Conservation (phyloP, 2,329 filamentous ascomycete species). For the Phyllosticta citriasiana region DNA sequence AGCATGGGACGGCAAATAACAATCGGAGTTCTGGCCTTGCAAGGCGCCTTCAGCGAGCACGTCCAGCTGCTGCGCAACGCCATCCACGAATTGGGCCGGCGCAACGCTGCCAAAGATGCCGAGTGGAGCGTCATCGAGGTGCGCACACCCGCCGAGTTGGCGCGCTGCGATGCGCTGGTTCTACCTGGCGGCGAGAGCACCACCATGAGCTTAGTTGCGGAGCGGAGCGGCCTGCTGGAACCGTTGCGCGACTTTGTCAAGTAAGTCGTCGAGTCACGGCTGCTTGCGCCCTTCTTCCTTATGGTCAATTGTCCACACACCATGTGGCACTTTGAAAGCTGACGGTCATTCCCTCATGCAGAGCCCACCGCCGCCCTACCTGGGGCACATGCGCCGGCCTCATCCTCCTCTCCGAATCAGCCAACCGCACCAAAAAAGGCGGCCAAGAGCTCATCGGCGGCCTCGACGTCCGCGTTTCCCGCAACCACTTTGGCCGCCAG, state of each 20-base stretch:
- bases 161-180: slow-evolving; percentile 69
- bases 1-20: slow-evolving; percentile 27
- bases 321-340: not conserved
- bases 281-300: no score
- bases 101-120: slow-evolving; percentile 14
- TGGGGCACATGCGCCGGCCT: slow-evolving; percentile 97
- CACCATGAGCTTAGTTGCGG: slow-evolving; percentile 79
- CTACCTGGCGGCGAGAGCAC: slow-evolving; percentile 94
- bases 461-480: slow-evolving; percentile 77
- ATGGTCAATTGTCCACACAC: not conserved
- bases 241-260: slow-evolving; percentile 86
- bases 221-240: slow-evolving; percentile 69
- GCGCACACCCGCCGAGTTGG: slow-evolving; percentile 62
- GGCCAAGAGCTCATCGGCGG: slow-evolving; percentile 92
- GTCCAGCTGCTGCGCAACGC: slow-evolving; percentile 64
- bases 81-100: slow-evolving; percentile 37
- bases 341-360: slow-evolving; percentile 25
- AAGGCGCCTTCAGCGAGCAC: slow-evolving; percentile 91
- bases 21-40: slow-evolving; percentile 62
- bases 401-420: slow-evolving; percentile 79
- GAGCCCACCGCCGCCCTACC: slow-evolving; percentile 65
- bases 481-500: slow-evolving; percentile 93
- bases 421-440: slow-evolving; percentile 78
- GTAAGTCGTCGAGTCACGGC: slow-evolving; percentile 37
- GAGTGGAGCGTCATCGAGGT: slow-evolving; percentile 65